Evolutionary conservation across 768 basidiomycete genomes (phyloP).

Genomic region (Lanmaoa rubissima): DNA sequence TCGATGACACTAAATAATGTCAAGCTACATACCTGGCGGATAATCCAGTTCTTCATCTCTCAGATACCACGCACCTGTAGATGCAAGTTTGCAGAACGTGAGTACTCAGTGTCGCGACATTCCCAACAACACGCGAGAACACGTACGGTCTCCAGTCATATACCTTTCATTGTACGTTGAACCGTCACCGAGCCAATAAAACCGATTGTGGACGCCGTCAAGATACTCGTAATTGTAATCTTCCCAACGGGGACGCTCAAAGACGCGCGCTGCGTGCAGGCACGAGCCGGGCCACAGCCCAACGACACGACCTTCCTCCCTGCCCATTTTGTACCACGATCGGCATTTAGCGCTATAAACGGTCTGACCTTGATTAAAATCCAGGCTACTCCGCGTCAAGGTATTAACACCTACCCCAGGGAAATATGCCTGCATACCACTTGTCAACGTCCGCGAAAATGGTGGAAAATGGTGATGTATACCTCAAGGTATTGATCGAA

Average conservation of each 20-base stretch:
- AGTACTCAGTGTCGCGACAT: background rate
- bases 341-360: constrained; percentile 57
- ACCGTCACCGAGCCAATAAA: constrained; percentile 63
- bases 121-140: background rate
- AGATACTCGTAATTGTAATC: constrained; percentile 54
- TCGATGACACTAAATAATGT: background rate
- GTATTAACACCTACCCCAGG: constrained; percentile 4
- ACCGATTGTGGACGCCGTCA: constrained; percentile 43
- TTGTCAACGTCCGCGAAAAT: background rate
- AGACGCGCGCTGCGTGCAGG: constrained; percentile 47
- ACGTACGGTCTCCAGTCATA: constrained; percentile 36
- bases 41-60: constrained; percentile 12
- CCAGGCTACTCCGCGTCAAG: too few species aligned
- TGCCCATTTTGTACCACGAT: constrained; percentile 65
- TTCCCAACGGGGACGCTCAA: constrained; percentile 62
- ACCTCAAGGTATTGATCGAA: constrained; percentile 62
- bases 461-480: background rate
- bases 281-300: constrained; percentile 62
- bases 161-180: constrained; percentile 52
- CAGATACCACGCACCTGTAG: constrained; percentile 15
- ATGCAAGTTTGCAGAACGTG: background rate
- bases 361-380: constrained; percentile 38
- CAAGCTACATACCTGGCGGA: constrained; percentile 7
- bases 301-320: constrained; percentile 51
- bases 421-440: constrained; percentile 11